phyloP scores from a whole-genome alignment of 768 basidiomycete genomes.

The Clitopilus passeckerianus region DNA sequence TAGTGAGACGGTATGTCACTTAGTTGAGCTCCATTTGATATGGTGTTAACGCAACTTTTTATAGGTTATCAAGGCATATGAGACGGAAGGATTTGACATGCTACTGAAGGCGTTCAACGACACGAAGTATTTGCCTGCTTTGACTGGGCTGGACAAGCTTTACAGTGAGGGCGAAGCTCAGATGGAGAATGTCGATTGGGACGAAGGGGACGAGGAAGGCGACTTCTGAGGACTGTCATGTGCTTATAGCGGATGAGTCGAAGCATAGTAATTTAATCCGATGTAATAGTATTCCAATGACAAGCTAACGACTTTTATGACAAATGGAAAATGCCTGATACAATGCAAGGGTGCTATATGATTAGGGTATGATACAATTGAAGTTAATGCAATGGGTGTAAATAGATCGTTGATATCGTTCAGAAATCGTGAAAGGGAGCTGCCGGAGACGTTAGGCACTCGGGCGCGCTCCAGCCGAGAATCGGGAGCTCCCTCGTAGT shows the following conservation, averaged over 20 bases:
- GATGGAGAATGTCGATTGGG: constrained; percentile 74
- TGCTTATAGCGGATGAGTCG: neutral
- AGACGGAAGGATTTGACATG: constrained; percentile 75
- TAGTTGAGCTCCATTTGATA: neutral
- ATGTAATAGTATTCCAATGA: neutral
- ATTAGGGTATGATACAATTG: neutral
- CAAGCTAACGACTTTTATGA: constrained; percentile 13
- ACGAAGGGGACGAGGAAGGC: constrained; percentile 41
- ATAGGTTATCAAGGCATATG: constrained; percentile 80
- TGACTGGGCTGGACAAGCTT: constrained; percentile 78
- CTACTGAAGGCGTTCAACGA: constrained; percentile 82
- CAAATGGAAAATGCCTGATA: neutral
- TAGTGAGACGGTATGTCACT: constrained; percentile 56
- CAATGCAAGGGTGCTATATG: neutral
- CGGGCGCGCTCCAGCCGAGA: constrained; percentile 18
- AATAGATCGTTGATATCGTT: too few species aligned
- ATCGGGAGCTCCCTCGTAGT: constrained; percentile 36
- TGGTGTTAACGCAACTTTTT: neutral
- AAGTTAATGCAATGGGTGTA: too few species aligned
- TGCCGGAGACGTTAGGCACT: too few species aligned
- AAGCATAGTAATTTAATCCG: neutral
- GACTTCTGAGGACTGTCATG: neutral
- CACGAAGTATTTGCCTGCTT: constrained; percentile 59
- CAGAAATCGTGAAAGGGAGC: too few species aligned
- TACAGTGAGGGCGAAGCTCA: constrained; percentile 70